These are phyloP conservation scores for Sordariomycetes sp. DNA, from an alignment of 2,329 filamentous ascomycete genomes.

Conservation along the genomic window DNA sequence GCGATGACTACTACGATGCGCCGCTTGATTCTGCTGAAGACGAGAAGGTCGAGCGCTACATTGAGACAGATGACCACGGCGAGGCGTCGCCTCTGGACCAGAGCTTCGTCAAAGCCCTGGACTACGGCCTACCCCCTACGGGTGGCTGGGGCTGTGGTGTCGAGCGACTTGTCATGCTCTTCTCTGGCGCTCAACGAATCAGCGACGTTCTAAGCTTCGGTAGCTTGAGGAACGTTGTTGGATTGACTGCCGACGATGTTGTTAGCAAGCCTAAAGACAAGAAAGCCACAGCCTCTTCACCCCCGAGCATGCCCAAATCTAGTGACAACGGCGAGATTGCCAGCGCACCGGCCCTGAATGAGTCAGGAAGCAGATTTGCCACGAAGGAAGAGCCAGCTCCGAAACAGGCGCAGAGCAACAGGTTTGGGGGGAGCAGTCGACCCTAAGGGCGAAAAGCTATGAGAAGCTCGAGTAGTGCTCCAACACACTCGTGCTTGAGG, in stretches of 20 bases:
- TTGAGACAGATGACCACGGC: constrained; percentile 22
- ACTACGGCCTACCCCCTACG: constrained; percentile 88
- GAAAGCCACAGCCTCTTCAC: too few relatives aligned
- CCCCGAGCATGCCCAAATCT: too few relatives aligned
- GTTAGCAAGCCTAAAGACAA: too few relatives aligned
- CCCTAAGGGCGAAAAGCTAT: too few relatives aligned
- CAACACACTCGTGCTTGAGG: too few relatives aligned
- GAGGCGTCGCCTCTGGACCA: constrained; percentile 54
- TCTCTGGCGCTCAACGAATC: constrained; percentile 70
- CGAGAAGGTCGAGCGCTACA: not conserved
- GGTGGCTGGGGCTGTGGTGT: constrained; percentile 95
- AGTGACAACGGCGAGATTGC: too few relatives aligned
- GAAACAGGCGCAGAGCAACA: too few relatives aligned
- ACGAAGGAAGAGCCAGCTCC: too few relatives aligned
- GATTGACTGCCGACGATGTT: constrained; percentile 1
- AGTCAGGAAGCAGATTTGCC: too few relatives aligned
- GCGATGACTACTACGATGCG: constrained; percentile 5
- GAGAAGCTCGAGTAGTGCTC: too few relatives aligned
- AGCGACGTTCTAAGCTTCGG: constrained; percentile 85
- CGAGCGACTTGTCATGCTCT: constrained; percentile 85
- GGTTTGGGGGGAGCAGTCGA: too few relatives aligned
- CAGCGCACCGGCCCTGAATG: too few relatives aligned
- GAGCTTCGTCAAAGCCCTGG: constrained; percentile 74
- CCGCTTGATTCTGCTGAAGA: not conserved
- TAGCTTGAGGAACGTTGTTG: constrained; percentile 60